Evolutionary conservation across 257 asterid species (phyloP).

Genomic region (Salvia rosmarinus): DNA sequence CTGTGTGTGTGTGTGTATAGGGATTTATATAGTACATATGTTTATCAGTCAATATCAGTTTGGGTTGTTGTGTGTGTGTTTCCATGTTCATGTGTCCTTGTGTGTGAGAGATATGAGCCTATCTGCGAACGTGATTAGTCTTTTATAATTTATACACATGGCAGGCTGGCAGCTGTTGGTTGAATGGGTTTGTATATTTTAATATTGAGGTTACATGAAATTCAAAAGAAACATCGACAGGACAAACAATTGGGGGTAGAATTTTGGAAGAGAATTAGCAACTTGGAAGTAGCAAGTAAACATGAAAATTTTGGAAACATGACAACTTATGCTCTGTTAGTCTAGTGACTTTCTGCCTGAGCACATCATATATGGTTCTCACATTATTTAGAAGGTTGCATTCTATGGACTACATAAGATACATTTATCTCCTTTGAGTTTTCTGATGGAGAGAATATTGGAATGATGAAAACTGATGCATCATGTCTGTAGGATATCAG

Average conservation of each 20-base stretch:
- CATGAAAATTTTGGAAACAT: not conserved
- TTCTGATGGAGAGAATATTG: constrained; percentile 2
- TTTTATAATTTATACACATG: not conserved
- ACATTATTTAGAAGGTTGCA: constrained; percentile 7
- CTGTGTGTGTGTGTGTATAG: not conserved
- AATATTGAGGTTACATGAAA: not conserved
- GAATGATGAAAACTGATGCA: not conserved
- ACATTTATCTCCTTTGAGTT: not conserved
- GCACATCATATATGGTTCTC: not conserved
- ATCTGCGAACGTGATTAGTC: not conserved
- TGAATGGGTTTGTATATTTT: not conserved
- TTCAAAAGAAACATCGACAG: not conserved
- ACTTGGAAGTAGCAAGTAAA: not conserved
- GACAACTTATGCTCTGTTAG: not conserved
- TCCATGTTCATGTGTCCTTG: not conserved
- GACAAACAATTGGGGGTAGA: not conserved
- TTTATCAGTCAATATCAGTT: not conserved
- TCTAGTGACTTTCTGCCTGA: constrained; percentile 3
- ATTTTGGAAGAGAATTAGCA: constrained; percentile 14
- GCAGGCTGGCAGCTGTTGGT: constrained; percentile 3
- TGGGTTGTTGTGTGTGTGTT: not conserved
- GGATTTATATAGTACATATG: not conserved
- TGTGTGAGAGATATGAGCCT: not conserved
- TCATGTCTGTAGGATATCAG: constrained; percentile 3
- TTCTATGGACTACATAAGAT: not conserved